Base-by-base conservation (phyloP, 345 rosid genomes). In the Rhizophora mangle region DNA sequence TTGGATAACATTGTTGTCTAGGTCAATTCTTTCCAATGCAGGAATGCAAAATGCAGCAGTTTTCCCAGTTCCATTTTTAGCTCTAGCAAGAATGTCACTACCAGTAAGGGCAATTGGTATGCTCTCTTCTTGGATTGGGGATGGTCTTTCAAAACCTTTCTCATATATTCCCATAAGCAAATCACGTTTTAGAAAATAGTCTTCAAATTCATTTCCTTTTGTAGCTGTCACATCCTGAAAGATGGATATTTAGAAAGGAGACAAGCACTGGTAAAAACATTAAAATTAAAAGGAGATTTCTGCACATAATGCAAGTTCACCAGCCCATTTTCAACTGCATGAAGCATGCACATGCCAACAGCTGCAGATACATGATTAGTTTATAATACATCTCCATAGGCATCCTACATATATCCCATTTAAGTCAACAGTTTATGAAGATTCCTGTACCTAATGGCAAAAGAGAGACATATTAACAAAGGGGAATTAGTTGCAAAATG, bases 41-140 rank as follows among this genome's bases (percentile, higher is more conserved):
- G 99, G 99, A 76, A 96, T 69, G 77, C 98, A 96, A 81, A 96
- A 96, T 43, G 99, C 99, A 51, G 98, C 99, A 9, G 99, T 96
- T 80, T 96, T 96, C 67, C 99, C 99, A 18, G 99, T 96, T 21
- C 99, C 99, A 79, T 96, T 92, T 82, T 96, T 96, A 36, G 99
- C 98, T 87, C 99, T 89, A 67, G 99, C 99, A 73, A 96, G 97
- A 82, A 96, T 92, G 78, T 96, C 98, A 68, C 99, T 86, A 64
- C 99, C 99, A 30, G 98, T 92, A 77, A 96, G 86, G 72, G 99
- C 99, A 83, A 96, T 92, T 24, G 99, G 99, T 80, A 96, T 96
- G 78, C 99, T 96, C 85, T 96, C 99, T 86, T 96, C 99, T 73
- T 96, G 99, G 72, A 96, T 92, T 3, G 99, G 99, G 70, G 99